Base-by-base conservation (phyloP, 1,284 basidiomycete genomes). In the Agroathelia rolfsii region DNA sequence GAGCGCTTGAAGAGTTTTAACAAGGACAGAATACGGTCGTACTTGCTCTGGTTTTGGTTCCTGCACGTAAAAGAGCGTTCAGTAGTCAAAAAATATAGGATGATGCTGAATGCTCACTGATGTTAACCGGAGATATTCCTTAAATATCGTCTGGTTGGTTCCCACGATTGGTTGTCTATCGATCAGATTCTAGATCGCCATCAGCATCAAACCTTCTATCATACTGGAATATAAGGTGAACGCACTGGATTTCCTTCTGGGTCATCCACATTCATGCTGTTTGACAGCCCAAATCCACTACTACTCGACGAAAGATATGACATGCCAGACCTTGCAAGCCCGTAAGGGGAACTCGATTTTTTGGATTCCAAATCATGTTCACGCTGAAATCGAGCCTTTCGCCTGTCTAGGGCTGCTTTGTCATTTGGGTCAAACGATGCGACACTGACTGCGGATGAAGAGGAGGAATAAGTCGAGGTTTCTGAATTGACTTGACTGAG, bases 1-100 rank as follows among this genome's bases (percentile, higher is more conserved):
- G 33, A 99, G 71, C 50, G 92, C 80, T 38, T 72, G 62, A 28
- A 98, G 70, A 4, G 95, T 95, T 56, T 83, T 72, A 55, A 86
- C 73, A 15, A 98, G 69, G 28, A 97, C 69, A 29, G 71, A 56
- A 40, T 92, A 79, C 11, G 95, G 95, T 26, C 95, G 81, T 40
- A 99, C 94, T 48, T 85, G 83, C 49, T 88, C 84, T 28, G 93
- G 89, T 58, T 87, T 92, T 3, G 94, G 94, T 61, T 95, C 92
- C 84, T 92, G 50, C 11, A 39, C 17, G 12, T 10, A 30, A 14
- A 16, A 14, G 12, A 9, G 29, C 13, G 16, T 13, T 38, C 21
- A 35, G 23, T 28, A 41, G 28, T 35, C 13, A 32, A 28, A 18
- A 20, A 20, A 38, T 23, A 15, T 19, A 35, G n/a, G 35, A 18